These are phyloP conservation scores for Populus davidiana DNA, from an alignment of 345 rosid genomes.

Conservation along the genomic window DNA sequence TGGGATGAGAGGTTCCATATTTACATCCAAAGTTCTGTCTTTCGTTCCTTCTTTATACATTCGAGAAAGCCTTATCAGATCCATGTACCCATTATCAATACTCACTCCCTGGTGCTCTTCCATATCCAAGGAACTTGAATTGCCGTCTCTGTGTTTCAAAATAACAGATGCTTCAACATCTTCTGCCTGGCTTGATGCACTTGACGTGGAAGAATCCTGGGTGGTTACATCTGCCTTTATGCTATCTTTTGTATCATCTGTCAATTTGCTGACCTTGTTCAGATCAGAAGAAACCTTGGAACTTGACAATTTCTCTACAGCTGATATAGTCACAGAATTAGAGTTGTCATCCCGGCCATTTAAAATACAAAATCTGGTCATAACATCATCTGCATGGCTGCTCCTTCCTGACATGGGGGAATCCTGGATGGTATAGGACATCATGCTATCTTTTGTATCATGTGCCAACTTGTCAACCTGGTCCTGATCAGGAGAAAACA, in stretches of 20 bases:
- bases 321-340: slow-evolving; percentile 12
- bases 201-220: slow-evolving; percentile 13
- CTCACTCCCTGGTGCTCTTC: slow-evolving; percentile 20
- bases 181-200: slow-evolving; percentile 12
- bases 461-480: not conserved
- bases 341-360: slow-evolving; percentile 27
- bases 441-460: slow-evolving; percentile 1
- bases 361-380: slow-evolving; percentile 50
- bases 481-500: not conserved
- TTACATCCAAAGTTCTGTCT: slow-evolving; percentile 10
- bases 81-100: slow-evolving; percentile 20
- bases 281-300: slow-evolving; percentile 10
- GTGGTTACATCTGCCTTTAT: slow-evolving; percentile 1
- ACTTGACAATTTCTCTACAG: slow-evolving; percentile 14
- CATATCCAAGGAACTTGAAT: slow-evolving; percentile 14
- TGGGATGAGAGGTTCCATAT: slow-evolving; percentile 3
- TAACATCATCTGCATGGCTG: slow-evolving; percentile 44
- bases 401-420: slow-evolving; percentile 18
- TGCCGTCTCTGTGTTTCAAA: slow-evolving; percentile 35
- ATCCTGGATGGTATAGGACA: slow-evolving; percentile 19
- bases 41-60: slow-evolving; percentile 3
- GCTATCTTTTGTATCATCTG: slow-evolving; percentile 22
- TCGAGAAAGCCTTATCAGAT: slow-evolving; percentile 11
- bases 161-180: slow-evolving; percentile 39
- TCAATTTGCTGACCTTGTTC: slow-evolving; percentile 25